phyloP scores from a whole-genome alignment of 31 red algal genomes.

The Porphyra umbilicalis region DNA sequence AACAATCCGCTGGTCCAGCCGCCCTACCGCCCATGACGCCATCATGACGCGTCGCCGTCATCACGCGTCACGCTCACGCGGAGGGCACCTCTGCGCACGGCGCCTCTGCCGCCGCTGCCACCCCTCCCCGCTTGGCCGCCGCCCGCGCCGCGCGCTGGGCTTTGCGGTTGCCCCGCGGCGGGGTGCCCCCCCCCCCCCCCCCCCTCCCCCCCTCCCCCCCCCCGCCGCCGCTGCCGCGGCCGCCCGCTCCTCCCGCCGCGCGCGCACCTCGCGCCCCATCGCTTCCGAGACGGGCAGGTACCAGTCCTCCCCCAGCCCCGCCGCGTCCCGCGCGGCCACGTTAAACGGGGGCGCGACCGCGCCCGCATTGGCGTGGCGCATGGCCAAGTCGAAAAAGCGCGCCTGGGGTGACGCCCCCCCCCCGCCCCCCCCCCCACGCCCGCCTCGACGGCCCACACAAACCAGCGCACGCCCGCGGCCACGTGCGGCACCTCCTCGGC shows the following conservation, averaged over 20 bases:
- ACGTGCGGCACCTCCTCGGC: slow-evolving; percentile 77
- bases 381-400: slow-evolving; percentile 42
- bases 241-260: slow-evolving; percentile 7
- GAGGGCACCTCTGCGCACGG: no score
- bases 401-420: slow-evolving; percentile 9
- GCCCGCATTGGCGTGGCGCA: slow-evolving; percentile 48
- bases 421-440: slow-evolving; percentile 20
- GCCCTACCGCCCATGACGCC: no score
- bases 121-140: no score
- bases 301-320: slow-evolving; percentile 70
- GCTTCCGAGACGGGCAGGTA: slow-evolving; percentile 61
- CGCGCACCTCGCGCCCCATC: slow-evolving; percentile 22
- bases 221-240: neutral
- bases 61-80: no score
- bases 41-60: no score
- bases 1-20: no score
- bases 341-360: slow-evolving; percentile 73
- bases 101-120: neutral
- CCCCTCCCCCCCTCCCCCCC: no score
- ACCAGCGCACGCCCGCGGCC: slow-evolving; percentile 66
- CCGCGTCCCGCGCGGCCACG: slow-evolving; percentile 23
- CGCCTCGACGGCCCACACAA: slow-evolving; percentile 16
- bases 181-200: no score
- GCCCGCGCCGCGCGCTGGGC: neutral
- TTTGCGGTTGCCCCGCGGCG: neutral